These are phyloP conservation scores for Eremothecium sinecaudum DNA, from an alignment of 1,139 yeast genomes.

Conservation along the genomic window DNA sequence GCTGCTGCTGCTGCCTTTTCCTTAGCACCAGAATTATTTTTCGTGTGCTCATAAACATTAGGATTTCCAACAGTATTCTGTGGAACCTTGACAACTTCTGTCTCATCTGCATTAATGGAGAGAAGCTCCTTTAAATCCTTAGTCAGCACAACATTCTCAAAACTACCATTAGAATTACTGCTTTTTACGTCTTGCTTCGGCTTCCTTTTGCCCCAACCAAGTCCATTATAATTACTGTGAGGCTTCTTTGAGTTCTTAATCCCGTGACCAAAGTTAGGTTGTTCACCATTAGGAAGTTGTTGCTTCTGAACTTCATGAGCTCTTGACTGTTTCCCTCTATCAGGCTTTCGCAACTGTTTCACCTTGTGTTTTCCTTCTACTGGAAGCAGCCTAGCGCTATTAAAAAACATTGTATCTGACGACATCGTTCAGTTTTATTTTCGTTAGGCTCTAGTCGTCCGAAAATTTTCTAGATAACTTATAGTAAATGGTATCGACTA, in stretches of 20 bases:
- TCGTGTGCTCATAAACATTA: no score
- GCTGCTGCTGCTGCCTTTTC: no score
- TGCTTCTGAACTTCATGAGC: slow-evolving; percentile 18
- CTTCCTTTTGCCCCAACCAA: slow-evolving; percentile 3
- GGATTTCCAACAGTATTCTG: no score
- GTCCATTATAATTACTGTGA: not conserved
- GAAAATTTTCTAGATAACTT: no score
- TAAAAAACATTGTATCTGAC: slow-evolving; percentile 29
- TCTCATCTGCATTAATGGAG: slow-evolving; percentile 7
- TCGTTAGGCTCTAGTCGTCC: no score
- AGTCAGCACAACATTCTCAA: slow-evolving; percentile 13
- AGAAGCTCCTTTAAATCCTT: slow-evolving; percentile 18
- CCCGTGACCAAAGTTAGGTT: slow-evolving; percentile 24
- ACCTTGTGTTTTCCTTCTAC: slow-evolving; percentile 23
- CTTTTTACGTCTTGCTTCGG: slow-evolving; percentile 5
- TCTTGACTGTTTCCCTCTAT: slow-evolving; percentile 7
- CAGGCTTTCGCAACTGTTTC: slow-evolving; percentile 14
- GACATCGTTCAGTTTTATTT: no score
- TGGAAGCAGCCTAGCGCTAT: slow-evolving; percentile 27
- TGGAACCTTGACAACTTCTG: not conserved
- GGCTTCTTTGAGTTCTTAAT: not conserved
- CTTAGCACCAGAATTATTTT: no score
- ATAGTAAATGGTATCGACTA: no score
- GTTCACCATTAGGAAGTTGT: slow-evolving; percentile 25
- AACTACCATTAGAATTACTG: slow-evolving; percentile 7